These are phyloP conservation scores for Mycena venus DNA, from an alignment of 768 basidiomycete genomes.

Conservation along the genomic window DNA sequence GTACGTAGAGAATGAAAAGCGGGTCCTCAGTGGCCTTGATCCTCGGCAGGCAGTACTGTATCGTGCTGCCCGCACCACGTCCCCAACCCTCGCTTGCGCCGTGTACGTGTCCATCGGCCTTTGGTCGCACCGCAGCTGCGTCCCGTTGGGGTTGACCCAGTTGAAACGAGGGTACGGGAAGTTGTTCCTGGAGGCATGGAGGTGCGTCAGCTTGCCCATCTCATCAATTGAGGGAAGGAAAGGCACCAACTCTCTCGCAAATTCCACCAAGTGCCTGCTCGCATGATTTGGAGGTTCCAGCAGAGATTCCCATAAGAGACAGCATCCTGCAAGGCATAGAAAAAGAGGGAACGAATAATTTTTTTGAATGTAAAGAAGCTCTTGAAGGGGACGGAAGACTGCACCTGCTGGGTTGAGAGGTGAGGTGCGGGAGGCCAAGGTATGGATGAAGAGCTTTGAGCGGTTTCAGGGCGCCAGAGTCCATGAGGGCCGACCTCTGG, in stretches of 20 bases:
- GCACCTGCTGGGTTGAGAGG: too few relatives aligned
- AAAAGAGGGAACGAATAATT: not conserved
- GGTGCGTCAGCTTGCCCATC: too few relatives aligned
- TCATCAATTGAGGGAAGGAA: too few relatives aligned
- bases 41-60: slow-evolving; percentile 69
- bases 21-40: slow-evolving; percentile 95
- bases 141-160: not conserved
- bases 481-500: not conserved
- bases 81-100: not conserved
- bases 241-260: not conserved
- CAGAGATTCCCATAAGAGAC: not conserved
- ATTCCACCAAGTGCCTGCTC: not conserved
- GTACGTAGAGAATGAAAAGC: slow-evolving; percentile 97
- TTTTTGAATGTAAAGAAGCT: not conserved
- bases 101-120: not conserved
- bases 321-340: not conserved
- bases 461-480: not conserved
- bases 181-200: too few relatives aligned
- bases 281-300: not conserved
- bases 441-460: too few relatives aligned
- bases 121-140: not conserved
- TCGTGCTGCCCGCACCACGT: not conserved
- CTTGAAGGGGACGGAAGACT: not conserved
- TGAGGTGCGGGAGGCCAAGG: too few relatives aligned
- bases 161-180: not conserved